Evolutionary conservation across 345 rosid species (phyloP), one percentile per base, ranked within the genome.

Genomic region (Citrus inodora): DNA sequence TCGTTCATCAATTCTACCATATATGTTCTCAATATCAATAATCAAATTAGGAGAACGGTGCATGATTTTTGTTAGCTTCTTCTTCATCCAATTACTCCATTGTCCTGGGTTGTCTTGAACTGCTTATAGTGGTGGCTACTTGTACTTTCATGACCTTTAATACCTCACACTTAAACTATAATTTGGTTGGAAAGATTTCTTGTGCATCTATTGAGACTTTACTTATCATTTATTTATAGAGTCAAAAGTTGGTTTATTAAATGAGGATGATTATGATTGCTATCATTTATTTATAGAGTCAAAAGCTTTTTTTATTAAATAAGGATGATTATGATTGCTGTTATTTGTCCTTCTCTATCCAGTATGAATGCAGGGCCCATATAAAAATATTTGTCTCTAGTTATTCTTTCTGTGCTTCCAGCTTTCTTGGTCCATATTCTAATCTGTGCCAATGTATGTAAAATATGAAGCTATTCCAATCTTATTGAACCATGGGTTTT

Each of bases 1-100:
- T 63, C 7, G 30, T 14, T 24, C 32, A 27, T 74, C 10, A 32
- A 4, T 60, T 38, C 35, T 40, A 38, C 42, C 8, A 74, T 37
- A 27, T 62, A 59, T 76, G 60, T 66, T 22, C 25, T 61, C 5
- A 40, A 19, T 74, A 38, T 60, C n/a, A 17, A 17, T 62, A 27
- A 76, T 63, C 60, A 76, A 75, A 24, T 48, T 24, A 48, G 67
- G 46, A 56, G 63, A 53, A 62, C 21, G 51, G 25, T 76, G 38
- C 17, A 27, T 73, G 17, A 32, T 5, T 40, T 21, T 66, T 72
- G n/a, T 51, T 38, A 60, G 79, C 55, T 76, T 75, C 40, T 32
- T 73, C 32, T 11, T 33, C 33, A n/a, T 58, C 32, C 24, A 63
- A 72, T 65, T 51, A 63, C 74, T 75, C 28, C 46, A 51, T 9